phyloP scores from a whole-genome alignment of 805 yeast species.

The Pachysolen tannophilus region DNA sequence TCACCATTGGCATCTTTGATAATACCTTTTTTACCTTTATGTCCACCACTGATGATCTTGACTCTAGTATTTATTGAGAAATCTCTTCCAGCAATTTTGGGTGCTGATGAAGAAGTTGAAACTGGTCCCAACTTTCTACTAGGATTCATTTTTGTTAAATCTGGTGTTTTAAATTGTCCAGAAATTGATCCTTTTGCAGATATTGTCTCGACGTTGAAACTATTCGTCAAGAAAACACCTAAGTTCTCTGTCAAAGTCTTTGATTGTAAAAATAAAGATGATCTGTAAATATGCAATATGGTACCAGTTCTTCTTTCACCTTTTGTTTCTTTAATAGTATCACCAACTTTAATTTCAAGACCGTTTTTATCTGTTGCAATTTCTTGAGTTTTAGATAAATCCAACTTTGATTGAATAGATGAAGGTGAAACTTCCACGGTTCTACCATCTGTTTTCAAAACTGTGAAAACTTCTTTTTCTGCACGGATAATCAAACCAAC shows the following conservation, averaged over 20 bases:
- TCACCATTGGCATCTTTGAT: constrained; percentile 91
- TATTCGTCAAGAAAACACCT: constrained; percentile 81
- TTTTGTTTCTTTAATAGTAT: constrained; percentile 76
- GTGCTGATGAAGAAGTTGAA: constrained; percentile 40
- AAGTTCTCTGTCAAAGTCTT: constrained; percentile 75
- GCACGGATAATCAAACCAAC: constrained; percentile 89
- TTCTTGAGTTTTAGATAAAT: constrained; percentile 56
- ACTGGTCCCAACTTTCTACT: constrained; percentile 37
- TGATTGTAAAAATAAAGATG: constrained; percentile 70
- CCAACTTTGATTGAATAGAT: constrained; percentile 73
- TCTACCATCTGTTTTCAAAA: constrained; percentile 78
- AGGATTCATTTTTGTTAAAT: constrained; percentile 85
- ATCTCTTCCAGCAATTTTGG: constrained; percentile 66
- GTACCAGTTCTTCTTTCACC: constrained; percentile 88
- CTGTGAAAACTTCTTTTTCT: constrained; percentile 78
- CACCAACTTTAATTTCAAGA: constrained; percentile 80
- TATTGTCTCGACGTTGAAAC: constrained; percentile 71
- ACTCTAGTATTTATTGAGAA: constrained; percentile 77
- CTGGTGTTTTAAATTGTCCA: constrained; percentile 46
- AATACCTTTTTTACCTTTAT: constrained; percentile 91
- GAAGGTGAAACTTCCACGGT: constrained; percentile 64
- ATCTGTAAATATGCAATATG: constrained; percentile 79
- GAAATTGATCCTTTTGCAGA: constrained; percentile 73
- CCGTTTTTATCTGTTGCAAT: constrained; percentile 86
- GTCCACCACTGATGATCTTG: constrained; percentile 81